Conservation (phyloP, 2,329 filamentous ascomycete genomes). For the Diaporthe caulivora region DNA sequence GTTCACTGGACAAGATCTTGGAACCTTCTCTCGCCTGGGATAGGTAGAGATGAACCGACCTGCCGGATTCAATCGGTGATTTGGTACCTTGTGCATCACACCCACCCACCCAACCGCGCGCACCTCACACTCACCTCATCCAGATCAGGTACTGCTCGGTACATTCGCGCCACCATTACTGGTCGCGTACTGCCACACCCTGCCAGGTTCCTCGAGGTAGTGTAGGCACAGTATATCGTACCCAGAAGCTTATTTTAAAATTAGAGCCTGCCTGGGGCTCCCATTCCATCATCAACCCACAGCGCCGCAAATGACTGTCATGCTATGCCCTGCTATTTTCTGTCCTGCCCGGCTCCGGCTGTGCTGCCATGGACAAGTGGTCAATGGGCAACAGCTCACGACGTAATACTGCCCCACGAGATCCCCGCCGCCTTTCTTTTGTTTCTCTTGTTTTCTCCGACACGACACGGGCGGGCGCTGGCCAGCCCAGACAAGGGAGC, state of each 20-base stretch:
- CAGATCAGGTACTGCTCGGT: not conserved
- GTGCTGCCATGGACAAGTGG: not conserved
- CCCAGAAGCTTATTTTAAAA: constrained; percentile 31
- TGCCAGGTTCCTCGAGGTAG: not conserved
- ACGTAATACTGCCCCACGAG: constrained; percentile 31
- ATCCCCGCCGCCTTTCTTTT: constrained; percentile 13
- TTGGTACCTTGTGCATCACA: constrained; percentile 15
- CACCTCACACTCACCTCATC: too few relatives aligned
- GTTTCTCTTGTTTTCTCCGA: constrained; percentile 27
- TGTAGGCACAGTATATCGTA: constrained; percentile 19
- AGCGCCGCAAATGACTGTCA: constrained; percentile 26
- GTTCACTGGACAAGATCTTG: not conserved
- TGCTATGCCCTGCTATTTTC: not conserved
- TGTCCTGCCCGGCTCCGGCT: not conserved
- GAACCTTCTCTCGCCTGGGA: constrained; percentile 14
- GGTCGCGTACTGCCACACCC: not conserved
- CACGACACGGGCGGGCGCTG: constrained; percentile 13
- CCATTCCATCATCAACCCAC: constrained; percentile 32
- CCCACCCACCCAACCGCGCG: not conserved
- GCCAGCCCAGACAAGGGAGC: constrained; percentile 26
- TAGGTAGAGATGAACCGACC: constrained; percentile 22
- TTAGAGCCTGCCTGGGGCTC: constrained; percentile 22
- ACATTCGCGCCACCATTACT: not conserved
- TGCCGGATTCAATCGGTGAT: constrained; percentile 20
- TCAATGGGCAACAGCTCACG: constrained; percentile 9